A percentile compares a stretch with the other conserved stretches of the same genome.
These are phyloP conservation scores for Cyclocybe aegerita DNA, from an alignment of 768 basidiomycete genomes.

Conservation along the genomic window DNA sequence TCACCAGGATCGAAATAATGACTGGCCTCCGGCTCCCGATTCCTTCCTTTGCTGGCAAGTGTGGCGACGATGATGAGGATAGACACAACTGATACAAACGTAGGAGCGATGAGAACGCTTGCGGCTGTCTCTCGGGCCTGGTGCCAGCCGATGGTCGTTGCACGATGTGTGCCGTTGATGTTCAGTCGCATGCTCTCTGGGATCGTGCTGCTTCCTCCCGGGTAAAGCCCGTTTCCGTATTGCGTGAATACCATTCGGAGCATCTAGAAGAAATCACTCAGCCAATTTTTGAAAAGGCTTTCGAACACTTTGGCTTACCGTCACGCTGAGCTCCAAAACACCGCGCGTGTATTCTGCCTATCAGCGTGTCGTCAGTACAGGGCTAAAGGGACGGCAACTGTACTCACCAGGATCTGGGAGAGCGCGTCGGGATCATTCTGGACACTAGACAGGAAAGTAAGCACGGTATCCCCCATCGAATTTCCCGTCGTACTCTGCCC, in stretches of 20 bases:
- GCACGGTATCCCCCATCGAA: constrained; percentile 17
- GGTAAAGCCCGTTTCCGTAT: constrained; percentile 13
- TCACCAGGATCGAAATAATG: constrained; percentile 20
- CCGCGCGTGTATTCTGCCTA: constrained; percentile 19
- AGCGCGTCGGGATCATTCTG: constrained; percentile 9
- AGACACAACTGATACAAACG: constrained; percentile 15
- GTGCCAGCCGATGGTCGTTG: constrained; percentile 21
- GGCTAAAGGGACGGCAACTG: not conserved
- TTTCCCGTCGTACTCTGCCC: constrained; percentile 18
- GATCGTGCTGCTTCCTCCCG: constrained; percentile 10
- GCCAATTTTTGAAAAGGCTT: not conserved
- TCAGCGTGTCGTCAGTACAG: not conserved
- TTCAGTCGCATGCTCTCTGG: constrained; percentile 14
- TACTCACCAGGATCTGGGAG: constrained; percentile 15
- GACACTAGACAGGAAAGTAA: constrained; percentile 12
- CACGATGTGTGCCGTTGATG: constrained; percentile 17
- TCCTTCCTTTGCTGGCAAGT: not conserved
- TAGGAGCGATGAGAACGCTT: constrained; percentile 19
- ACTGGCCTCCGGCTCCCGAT: constrained; percentile 2
- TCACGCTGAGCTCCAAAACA: constrained; percentile 21
- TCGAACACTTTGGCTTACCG: constrained; percentile 9
- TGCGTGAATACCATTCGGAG: constrained; percentile 20
- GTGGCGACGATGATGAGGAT: constrained; percentile 15
- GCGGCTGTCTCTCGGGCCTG: constrained; percentile 15
- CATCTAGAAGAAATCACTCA: constrained; percentile 6